A percentile compares a stretch with the other conserved stretches of the same genome.
Evolutionary conservation across 805 yeast species (phyloP).

Genomic region (Middelhovenomyces tepae): DNA sequence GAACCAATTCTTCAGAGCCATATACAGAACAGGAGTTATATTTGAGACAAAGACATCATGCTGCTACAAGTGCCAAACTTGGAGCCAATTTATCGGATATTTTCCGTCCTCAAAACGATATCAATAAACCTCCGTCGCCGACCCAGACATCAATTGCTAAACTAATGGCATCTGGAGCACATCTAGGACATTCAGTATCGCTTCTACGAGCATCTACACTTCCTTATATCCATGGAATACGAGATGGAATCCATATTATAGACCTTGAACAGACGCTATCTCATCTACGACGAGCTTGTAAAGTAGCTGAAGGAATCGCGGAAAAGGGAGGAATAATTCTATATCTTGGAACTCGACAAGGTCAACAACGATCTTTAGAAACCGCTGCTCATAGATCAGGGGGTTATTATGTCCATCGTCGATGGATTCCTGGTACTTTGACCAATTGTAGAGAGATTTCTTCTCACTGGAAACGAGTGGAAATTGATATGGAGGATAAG

Average conservation of each 20-base stretch:
- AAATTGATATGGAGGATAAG: constrained; percentile 65
- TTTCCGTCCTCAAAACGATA: constrained; percentile 61
- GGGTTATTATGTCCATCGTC: constrained; percentile 72
- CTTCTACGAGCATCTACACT: constrained; percentile 66
- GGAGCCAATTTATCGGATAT: constrained; percentile 61
- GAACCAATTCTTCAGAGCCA: constrained; percentile 52
- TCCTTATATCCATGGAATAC: constrained; percentile 79
- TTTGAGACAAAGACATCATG: constrained; percentile 61
- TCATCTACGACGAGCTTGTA: constrained; percentile 71
- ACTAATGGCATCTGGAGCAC: constrained; percentile 87
- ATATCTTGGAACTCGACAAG: constrained; percentile 76
- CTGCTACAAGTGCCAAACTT: constrained; percentile 41
- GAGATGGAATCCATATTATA: constrained; percentile 84
- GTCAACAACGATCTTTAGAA: constrained; percentile 65
- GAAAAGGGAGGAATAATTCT: constrained; percentile 77
- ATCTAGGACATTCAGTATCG: constrained; percentile 82
- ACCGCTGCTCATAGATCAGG: constrained; percentile 69
- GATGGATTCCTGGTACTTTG: constrained; percentile 94
- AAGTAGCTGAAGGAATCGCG: constrained; percentile 74
- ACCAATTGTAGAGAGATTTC: constrained; percentile 71
- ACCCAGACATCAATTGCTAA: constrained; percentile 56
- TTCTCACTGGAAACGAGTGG: constrained; percentile 52
- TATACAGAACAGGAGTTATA: constrained; percentile 72
- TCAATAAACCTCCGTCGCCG: constrained; percentile 48
- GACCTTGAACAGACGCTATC: constrained; percentile 78